Evolutionary conservation across 2,329 filamentous ascomycete species (phyloP).

Genomic region (Fusarium sp.): DNA sequence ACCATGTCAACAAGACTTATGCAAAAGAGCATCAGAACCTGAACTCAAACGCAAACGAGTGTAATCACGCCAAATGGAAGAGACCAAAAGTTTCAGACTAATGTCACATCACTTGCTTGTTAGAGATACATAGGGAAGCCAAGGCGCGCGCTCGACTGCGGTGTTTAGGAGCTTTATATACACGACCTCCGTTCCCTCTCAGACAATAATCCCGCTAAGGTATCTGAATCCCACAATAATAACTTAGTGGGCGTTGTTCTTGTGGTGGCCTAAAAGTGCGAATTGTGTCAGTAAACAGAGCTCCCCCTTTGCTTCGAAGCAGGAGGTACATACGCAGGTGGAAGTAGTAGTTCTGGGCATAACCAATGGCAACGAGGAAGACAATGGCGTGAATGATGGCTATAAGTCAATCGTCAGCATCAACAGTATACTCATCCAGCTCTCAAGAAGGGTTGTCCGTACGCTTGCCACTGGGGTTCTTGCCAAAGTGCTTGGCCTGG

Average conservation of each 20-base stretch:
- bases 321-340: slow-evolving; percentile 82
- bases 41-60: not conserved
- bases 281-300: slow-evolving; percentile 28
- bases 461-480: slow-evolving; percentile 90
- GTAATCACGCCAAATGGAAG: not conserved
- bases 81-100: slow-evolving; percentile 14
- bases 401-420: slow-evolving; percentile 52
- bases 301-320: not conserved
- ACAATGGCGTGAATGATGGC: slow-evolving; percentile 88
- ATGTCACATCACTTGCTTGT: slow-evolving; percentile 44
- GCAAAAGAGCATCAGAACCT: not conserved
- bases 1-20: not conserved
- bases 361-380: slow-evolving; percentile 80
- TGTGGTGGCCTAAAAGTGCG: slow-evolving; percentile 83
- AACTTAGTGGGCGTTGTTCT: slow-evolving; percentile 97
- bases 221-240: slow-evolving; percentile 28
- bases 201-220: slow-evolving; percentile 38
- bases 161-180: slow-evolving; percentile 53
- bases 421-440: slow-evolving; percentile 39
- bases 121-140: slow-evolving; percentile 49
- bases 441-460: slow-evolving; percentile 52
- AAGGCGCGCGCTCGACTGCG: slow-evolving; percentile 50
- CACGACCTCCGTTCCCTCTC: slow-evolving; percentile 47
- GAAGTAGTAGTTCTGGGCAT: slow-evolving; percentile 99
- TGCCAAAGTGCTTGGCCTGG: slow-evolving; percentile 91